Evolutionary conservation across 2,329 filamentous ascomycete genomes (phyloP), one percentile per base, ranked within the genome.

Genomic region (Alternaria postmessia): DNA sequence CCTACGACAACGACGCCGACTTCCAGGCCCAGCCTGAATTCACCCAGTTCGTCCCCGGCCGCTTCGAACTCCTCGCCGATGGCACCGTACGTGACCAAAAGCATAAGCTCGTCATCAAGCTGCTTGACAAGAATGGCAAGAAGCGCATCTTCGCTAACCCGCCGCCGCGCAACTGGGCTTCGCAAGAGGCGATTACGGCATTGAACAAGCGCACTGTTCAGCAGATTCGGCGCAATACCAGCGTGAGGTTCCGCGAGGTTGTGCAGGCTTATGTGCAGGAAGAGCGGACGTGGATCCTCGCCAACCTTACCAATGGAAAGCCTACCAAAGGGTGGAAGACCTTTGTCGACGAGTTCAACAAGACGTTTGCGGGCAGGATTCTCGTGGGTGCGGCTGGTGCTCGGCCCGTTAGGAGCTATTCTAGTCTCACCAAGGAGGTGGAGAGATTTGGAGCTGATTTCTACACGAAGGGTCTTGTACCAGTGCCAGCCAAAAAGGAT

Each of bases 141-240:
- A 66, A 66, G 51, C 62, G 65, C 20, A 66, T 74, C 62, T 73
- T 72, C 56, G 47, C 59, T 8, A 75, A 74, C 38, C 72, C 68
- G 1, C 71, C 73, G 0, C 73, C 73, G 1, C 69, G 65, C 41
- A 66, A 73, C 51, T 75, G 73, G 71, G 63, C 57, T 28, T 53
- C 65, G 43, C 71, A 75, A 43, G 64, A 63, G 14, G 71, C 69
- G 26, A 67, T 73, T 47, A 68, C 68, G 1, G 59, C 61, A 16
- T 69, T 74, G 22, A 75, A 74, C 59, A 75, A 75, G 65, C 71
- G 71, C 49, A 67, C 66, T 24, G 68, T 69, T 4, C 71, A 75
- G 61, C 71, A 75, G 53, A 72, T 74, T n/a, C 71, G 71, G 4
- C 73, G 71, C 55, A 70, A 71, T 57, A 75, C 69, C 5, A 48